Conservation (phyloP, 805 yeast genomes). For the Cyberlindnera meyerae region DNA sequence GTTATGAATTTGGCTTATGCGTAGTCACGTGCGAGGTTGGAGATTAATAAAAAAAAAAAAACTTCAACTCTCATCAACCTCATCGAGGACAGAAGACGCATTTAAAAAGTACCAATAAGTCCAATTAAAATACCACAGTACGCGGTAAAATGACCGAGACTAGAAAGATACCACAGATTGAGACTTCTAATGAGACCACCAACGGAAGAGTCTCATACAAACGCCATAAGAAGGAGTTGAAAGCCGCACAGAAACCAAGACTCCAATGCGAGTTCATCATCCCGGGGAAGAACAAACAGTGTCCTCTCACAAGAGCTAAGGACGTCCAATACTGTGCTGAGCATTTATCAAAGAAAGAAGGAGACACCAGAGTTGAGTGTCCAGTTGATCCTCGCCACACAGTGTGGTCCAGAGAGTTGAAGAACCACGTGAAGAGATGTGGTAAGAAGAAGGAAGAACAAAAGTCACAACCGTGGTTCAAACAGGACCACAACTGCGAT, state of each 20-base stretch:
- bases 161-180: no score
- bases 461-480: slow-evolving; percentile 44
- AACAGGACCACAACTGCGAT: slow-evolving; percentile 39
- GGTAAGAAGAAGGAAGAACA: slow-evolving; percentile 35
- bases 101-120: no score
- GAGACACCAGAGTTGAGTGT: slow-evolving; percentile 53
- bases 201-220: slow-evolving; percentile 3
- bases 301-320: slow-evolving; percentile 55
- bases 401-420: slow-evolving; percentile 56
- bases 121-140: no score
- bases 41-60: no score
- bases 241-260: slow-evolving; percentile 12
- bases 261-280: slow-evolving; percentile 45
- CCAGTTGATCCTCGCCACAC: slow-evolving; percentile 74
- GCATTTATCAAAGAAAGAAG: slow-evolving; percentile 37
- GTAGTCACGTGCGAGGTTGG: no score
- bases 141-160: no score
- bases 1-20: no score
- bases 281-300: slow-evolving; percentile 46
- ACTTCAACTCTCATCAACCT: no score
- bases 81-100: no score
- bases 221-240: slow-evolving; percentile 12
- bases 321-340: slow-evolving; percentile 55
- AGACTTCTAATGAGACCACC: no score
- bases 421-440: slow-evolving; percentile 59